These are phyloP conservation scores for Musa schizocarpa DNA, from an alignment of 176 grass and related monocot genomes.

Conservation along the genomic window DNA sequence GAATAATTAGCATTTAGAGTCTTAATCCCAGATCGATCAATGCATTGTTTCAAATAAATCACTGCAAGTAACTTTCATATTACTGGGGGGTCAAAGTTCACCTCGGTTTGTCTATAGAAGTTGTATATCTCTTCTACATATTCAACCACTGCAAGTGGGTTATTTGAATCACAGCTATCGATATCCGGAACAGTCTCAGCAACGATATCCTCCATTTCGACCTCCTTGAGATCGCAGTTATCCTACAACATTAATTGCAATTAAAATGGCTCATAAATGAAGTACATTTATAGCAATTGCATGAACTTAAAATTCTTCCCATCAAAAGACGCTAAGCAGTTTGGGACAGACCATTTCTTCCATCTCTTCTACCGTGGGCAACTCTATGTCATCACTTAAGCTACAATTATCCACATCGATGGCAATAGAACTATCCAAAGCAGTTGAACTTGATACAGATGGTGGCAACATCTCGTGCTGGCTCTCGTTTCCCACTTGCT, in stretches of 20 bases:
- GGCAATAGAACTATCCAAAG: background rate
- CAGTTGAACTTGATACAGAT: background rate
- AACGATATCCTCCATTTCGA: background rate
- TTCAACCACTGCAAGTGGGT: conserved; percentile 71
- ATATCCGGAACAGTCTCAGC: conserved; percentile 23
- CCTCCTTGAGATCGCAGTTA: background rate
- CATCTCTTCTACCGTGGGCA: conserved; percentile 32
- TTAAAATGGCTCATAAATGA: background rate
- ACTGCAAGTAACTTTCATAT: too few relatives aligned
- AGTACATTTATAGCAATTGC: background rate
- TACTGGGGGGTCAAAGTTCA: conserved; percentile 9
- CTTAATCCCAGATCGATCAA: too few relatives aligned
- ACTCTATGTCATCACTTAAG: background rate
- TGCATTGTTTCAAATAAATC: too few relatives aligned
- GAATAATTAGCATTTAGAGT: too few relatives aligned
- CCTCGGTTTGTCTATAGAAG: conserved; percentile 66
- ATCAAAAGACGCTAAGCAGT: background rate
- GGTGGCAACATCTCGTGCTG: conserved; percentile 8
- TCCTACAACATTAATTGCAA: background rate
- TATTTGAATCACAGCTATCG: conserved; percentile 42
- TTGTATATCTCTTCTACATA: conserved; percentile 68
- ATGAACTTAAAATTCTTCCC: background rate
- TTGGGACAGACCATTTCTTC: conserved; percentile 48
- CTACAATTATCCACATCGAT: conserved; percentile 6
- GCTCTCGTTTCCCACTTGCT: background rate